Percentiles rank a stretch among this genome's conserved stretches.
Conservation (phyloP, 2,329 filamentous ascomycete species). For the Penicillium sp. region DNA sequence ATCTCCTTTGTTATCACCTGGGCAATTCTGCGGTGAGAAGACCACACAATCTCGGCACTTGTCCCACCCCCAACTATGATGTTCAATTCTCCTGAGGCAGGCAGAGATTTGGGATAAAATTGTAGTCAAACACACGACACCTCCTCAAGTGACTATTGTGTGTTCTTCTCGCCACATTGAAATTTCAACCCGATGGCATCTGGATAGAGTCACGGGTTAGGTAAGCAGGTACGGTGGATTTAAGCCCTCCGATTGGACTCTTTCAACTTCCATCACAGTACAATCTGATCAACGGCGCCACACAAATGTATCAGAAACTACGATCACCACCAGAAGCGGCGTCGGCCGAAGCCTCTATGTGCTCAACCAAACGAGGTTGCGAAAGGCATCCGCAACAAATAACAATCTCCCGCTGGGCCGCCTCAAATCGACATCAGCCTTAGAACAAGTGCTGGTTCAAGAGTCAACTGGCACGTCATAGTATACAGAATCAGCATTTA, state of each 20-base stretch:
- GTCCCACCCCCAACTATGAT: neutral
- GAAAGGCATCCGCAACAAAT: too few relatives aligned
- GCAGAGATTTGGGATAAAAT: neutral
- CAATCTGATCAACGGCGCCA: too few relatives aligned
- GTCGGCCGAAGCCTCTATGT: too few relatives aligned
- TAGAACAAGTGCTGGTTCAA: too few relatives aligned
- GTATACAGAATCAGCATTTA: too few relatives aligned
- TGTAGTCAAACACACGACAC: neutral
- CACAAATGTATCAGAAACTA: too few relatives aligned
- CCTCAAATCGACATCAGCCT: too few relatives aligned
- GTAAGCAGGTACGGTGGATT: conserved; percentile 11
- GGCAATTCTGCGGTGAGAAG: conserved; percentile 1
- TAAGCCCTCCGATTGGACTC: neutral
- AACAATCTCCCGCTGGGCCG: too few relatives aligned
- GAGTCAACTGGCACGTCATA: too few relatives aligned
- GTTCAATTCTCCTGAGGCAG: neutral
- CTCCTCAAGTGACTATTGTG: neutral
- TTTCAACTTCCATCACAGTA: too few relatives aligned
- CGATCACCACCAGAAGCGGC: too few relatives aligned
- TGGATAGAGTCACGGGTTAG: conserved; percentile 13
- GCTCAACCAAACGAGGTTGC: too few relatives aligned
- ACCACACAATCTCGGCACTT: neutral
- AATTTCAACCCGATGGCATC: conserved; percentile 14
- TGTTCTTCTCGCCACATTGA: conserved; percentile 19
- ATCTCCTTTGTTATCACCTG: conserved; percentile 1